Conservation (phyloP, 2,329 filamentous ascomycete species). For the Diaporthe velutina region DNA sequence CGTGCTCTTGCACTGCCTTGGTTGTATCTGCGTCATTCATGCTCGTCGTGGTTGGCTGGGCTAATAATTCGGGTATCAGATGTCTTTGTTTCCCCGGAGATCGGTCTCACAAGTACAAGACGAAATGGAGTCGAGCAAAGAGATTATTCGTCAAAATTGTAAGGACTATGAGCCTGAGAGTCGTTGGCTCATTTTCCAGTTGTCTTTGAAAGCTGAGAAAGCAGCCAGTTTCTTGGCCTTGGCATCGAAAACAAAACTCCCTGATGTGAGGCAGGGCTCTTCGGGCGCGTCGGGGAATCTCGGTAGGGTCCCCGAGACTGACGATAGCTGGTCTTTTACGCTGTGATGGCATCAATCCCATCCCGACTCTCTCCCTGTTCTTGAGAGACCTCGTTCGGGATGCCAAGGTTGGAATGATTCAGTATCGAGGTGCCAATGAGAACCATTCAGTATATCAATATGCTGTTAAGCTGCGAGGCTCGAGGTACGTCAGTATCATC, state of each 20-base stretch:
- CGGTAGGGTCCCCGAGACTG: background rate
- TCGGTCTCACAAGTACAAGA: background rate
- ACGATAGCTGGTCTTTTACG: background rate
- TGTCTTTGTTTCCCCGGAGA: background rate
- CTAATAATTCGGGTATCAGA: background rate
- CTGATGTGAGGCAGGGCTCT: background rate
- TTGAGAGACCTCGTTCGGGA: background rate
- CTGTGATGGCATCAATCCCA: background rate
- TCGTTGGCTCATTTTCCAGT: background rate
- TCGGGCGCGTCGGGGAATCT: background rate
- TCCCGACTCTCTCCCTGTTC: background rate
- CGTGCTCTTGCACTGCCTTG: background rate
- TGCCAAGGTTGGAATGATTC: background rate
- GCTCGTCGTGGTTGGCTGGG: background rate
- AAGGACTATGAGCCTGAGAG: background rate
- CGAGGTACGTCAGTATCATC: background rate
- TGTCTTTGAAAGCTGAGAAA: background rate
- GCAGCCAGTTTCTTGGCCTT: background rate
- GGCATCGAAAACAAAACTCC: background rate
- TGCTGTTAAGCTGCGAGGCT: background rate
- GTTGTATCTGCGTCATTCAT: background rate
- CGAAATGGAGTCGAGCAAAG: background rate
- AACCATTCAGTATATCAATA: background rate
- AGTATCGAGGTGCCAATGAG: background rate
- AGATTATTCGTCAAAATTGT: background rate